These are phyloP conservation scores for Euphorbia tirucalli DNA, from an alignment of 345 rosid genomes.

Conservation along the genomic window DNA sequence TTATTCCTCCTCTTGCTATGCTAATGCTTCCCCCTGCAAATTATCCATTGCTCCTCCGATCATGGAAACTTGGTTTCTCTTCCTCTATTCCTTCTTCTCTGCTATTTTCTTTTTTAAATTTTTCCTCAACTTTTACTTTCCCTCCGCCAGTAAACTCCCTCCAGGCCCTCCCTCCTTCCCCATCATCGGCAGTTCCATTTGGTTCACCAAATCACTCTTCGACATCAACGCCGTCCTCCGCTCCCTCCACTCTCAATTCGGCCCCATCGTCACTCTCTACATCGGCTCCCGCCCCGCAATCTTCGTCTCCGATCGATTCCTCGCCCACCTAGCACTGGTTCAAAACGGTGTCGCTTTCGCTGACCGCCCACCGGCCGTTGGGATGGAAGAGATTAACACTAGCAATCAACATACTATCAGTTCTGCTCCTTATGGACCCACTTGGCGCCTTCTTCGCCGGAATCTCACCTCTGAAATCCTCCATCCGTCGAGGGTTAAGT, in stretches of 20 bases:
- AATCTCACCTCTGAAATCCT: conserved; percentile 1
- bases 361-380: conserved; percentile 6
- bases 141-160: conserved; percentile 5
- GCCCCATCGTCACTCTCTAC: conserved; percentile 8
- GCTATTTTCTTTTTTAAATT: background rate
- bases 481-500: background rate
- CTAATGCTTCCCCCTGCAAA: background rate
- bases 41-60: background rate
- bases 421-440: conserved; percentile 5
- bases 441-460: conserved; percentile 7
- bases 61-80: background rate
- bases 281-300: background rate
- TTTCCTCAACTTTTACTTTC: too few relatives aligned
- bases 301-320: background rate
- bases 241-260: conserved; percentile 6
- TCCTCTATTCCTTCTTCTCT: background rate
- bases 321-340: background rate
- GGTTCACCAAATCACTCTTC: conserved; percentile 2
- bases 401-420: conserved; percentile 5
- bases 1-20: too few relatives aligned
- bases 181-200: conserved; percentile 2
- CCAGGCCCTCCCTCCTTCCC: conserved; percentile 1
- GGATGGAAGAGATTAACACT: background rate
- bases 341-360: background rate
- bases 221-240: background rate